Evolutionary conservation across 2,329 filamentous ascomycete genomes (phyloP).

Genomic region (Xylaria sp.): DNA sequence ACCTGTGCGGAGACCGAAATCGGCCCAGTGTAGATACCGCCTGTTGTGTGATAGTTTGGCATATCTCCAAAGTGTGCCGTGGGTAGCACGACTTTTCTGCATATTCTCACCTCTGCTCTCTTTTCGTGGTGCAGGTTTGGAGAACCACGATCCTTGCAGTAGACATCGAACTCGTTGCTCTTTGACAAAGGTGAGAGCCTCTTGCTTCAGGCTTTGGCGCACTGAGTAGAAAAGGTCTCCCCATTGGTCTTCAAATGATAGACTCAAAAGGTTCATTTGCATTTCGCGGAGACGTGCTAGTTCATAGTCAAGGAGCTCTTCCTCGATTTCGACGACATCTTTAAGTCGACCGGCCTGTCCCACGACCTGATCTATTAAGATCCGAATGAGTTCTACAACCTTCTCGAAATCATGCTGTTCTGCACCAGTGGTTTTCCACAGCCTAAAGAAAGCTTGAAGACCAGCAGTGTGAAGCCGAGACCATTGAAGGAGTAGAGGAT

Average conservation of each 20-base stretch:
- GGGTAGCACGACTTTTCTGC: conserved; percentile 54
- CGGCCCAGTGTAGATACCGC: conserved; percentile 87
- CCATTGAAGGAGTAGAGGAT: conserved; percentile 91
- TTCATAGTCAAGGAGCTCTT: conserved; percentile 87
- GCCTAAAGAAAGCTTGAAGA: conserved; percentile 84
- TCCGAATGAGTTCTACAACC: conserved; percentile 88
- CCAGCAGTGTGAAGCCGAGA: conserved; percentile 87
- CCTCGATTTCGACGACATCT: conserved; percentile 87
- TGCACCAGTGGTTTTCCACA: conserved; percentile 93
- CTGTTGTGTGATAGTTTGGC: conserved; percentile 91
- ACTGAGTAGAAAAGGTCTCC: conserved; percentile 88
- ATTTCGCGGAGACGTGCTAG: conserved; percentile 80
- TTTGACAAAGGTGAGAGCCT: conserved; percentile 95
- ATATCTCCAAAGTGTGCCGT: conserved; percentile 77
- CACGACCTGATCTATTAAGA: conserved; percentile 89
- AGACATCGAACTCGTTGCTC: conserved; percentile 94
- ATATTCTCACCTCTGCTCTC: conserved; percentile 55
- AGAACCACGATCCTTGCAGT: conserved; percentile 90
- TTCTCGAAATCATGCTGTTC: conserved; percentile 91
- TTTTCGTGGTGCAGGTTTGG: conserved; percentile 60
- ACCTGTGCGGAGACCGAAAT: conserved; percentile 75
- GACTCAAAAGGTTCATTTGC: conserved; percentile 91
- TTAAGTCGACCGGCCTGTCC: conserved; percentile 83
- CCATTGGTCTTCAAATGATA: conserved; percentile 95
- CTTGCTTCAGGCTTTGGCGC: conserved; percentile 89